Base-by-base conservation (phyloP, 768 basidiomycete species). In the Auricularia auricula-judae region DNA sequence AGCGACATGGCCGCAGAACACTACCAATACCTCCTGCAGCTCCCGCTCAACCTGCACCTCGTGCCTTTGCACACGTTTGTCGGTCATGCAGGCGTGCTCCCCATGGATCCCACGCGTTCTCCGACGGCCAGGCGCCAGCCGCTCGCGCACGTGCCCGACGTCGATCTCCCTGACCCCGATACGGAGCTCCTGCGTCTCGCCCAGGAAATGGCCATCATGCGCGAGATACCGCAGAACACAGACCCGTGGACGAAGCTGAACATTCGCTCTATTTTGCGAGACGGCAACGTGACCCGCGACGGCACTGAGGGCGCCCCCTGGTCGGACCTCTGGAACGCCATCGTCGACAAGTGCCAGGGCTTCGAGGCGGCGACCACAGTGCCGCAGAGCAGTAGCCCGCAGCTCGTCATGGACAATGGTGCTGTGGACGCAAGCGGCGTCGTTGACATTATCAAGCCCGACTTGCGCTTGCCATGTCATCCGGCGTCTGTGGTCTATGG, bases 401-500 rank as follows among this genome's bases (percentile, higher is more conserved):
- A 80, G 64, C 72, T 74, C 18, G 73, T 76, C 4, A 76, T 76
- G 60, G 71, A 77, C 61, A 71, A 80, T 62, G 43, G 36, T 34
- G 18, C 59, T 65, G 51, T 8, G 3, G 10, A 10, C 5, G 56
- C 47, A 3, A 21, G 47, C 16, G 47, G 47, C 47, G 47, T 51
- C 21, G 16, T 51, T 8, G 47, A 51, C 21, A 5, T 16, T 1
- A 21, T 51, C 16, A 34, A 59, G 56, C 56, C 56, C 1, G 34
- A 59, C 29, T 33, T 59, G 29, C 56, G 34, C 21, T 33, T 88
- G 10, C 82, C 84, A 3, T 93, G 91, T 69, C 81, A 83, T 68
- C 88, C 91, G 1, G 80, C 84, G 0, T 89, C 83, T 44, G 85
- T 92, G n/a, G 74, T 96, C 4, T 97, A 96, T 72, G 95, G 93